Percentiles rank a stretch among this genome's conserved stretches.
Evolutionary conservation across 306 rosid genomes (phyloP).

Genomic region (Lathyrus sativus): DNA sequence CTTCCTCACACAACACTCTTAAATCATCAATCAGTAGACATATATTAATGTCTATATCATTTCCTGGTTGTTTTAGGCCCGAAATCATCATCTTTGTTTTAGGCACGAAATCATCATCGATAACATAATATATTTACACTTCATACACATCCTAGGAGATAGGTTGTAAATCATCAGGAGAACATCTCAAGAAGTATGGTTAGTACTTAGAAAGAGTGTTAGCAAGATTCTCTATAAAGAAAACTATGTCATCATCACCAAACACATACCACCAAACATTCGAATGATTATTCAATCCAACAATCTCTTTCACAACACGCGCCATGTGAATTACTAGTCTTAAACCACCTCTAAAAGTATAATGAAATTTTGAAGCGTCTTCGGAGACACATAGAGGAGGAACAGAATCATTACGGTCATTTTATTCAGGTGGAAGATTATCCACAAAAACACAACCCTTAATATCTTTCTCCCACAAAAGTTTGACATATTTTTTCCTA

Average conservation of each 20-base stretch:
- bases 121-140: too few relatives aligned
- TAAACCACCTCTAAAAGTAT: slow-evolving; percentile 51
- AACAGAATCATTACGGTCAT: slow-evolving; percentile 34
- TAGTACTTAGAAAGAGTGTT: slow-evolving; percentile 78
- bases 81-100: too few relatives aligned
- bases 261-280: slow-evolving; percentile 85
- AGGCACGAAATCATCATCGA: too few relatives aligned
- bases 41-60: too few relatives aligned
- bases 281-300: slow-evolving; percentile 54
- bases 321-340: slow-evolving; percentile 78
- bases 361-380: slow-evolving; percentile 68
- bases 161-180: too few relatives aligned
- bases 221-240: slow-evolving; percentile 72
- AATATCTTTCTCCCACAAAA: slow-evolving; percentile 69
- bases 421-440: slow-evolving; percentile 39
- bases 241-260: slow-evolving; percentile 85
- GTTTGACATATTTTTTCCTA: slow-evolving; percentile 50
- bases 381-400: slow-evolving; percentile 64
- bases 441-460: slow-evolving; percentile 77
- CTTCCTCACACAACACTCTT: too few relatives aligned
- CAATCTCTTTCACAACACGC: slow-evolving; percentile 67
- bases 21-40: too few relatives aligned
- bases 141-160: too few relatives aligned
- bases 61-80: too few relatives aligned
- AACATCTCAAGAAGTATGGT: too few relatives aligned